Base-by-base conservation (phyloP, 192 early-diverging fungal species). In the Coemansia sp. region DNA sequence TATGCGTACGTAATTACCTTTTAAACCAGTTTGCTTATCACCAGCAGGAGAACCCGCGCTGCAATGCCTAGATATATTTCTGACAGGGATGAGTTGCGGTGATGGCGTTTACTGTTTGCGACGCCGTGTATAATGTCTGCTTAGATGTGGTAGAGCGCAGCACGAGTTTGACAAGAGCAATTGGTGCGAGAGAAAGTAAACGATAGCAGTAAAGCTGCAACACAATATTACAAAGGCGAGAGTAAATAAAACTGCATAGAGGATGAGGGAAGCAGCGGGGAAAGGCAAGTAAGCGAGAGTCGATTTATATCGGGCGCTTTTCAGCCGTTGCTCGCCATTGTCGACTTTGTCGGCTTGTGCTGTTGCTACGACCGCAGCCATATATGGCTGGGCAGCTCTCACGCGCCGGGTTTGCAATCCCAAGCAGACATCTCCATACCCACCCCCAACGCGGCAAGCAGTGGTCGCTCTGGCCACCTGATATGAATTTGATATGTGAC, bases 401-500 rank as follows among this genome's bases (percentile, higher is more conserved):
- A 53, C 51, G 51, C 51, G 51, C 51, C 27, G 51, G 51, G 17
- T 25, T 24, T 31, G 51, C 51, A 29, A 53, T 53, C 27, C 51
- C 51, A 53, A 31, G 51, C 27, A 31, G 51, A 53, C 27, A 53
- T 53, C 47, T 49, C 51, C 47, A 20, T 24, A 49, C 47, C 47
- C 24, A 10, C 47, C 29, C 51, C 17, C 29, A 53, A 27, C 22
- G 27, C 32, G 7, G 7, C 32, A 31, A 31, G 51, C 15, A 32
- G 11, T 29, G 27, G 51, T 17, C 51, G 15, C 51, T 32, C 38
- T 24, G 36, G 29, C 53, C 57, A 39, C 58, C 42, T 61, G 59
- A 67, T 46, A 74, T 67, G 58, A 66, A 67, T 66, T 53, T 67
- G 24, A 57, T 62, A 58, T 42, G 46, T 54, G 59, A 62, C 64